Conservation (phyloP, 345 rosid species). For the Populus ilicifolia region DNA sequence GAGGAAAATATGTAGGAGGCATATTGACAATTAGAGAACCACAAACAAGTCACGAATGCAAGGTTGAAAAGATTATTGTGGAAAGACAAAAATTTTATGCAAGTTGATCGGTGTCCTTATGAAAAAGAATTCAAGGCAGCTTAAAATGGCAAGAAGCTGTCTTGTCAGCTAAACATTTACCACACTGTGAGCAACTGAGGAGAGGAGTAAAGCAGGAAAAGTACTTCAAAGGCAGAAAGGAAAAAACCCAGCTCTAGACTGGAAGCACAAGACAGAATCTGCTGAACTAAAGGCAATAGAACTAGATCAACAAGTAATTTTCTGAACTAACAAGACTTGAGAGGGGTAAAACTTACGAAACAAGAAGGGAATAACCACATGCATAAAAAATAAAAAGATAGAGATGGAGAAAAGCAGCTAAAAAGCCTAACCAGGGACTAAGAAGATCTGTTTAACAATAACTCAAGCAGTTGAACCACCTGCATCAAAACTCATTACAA, state of each 20-base stretch:
- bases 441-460: slow-evolving; percentile 7
- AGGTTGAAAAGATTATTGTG: background rate
- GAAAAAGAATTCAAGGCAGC: background rate
- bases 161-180: too few species aligned
- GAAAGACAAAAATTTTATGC: background rate
- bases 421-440: slow-evolving; percentile 4
- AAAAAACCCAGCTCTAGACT: background rate
- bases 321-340: slow-evolving; percentile 8
- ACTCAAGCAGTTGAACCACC: slow-evolving; percentile 33
- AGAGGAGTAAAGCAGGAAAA: background rate
- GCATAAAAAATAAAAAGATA: background rate
- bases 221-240: background rate
- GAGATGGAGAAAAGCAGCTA: background rate
- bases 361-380: background rate
- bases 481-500: slow-evolving; percentile 24
- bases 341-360: slow-evolving; percentile 4
- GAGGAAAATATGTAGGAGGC: slow-evolving; percentile 76
- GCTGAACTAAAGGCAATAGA: background rate
- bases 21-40: slow-evolving; percentile 11
- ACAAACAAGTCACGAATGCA: background rate
- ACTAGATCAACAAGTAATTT: background rate
- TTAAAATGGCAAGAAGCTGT: background rate
- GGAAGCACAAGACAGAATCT: background rate
- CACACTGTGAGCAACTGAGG: too few species aligned
- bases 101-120: background rate